Evolutionary conservation across 2,329 filamentous ascomycete species (phyloP), one percentile per base, ranked within the genome.

Genomic region (Fusarium bactridioides): DNA sequence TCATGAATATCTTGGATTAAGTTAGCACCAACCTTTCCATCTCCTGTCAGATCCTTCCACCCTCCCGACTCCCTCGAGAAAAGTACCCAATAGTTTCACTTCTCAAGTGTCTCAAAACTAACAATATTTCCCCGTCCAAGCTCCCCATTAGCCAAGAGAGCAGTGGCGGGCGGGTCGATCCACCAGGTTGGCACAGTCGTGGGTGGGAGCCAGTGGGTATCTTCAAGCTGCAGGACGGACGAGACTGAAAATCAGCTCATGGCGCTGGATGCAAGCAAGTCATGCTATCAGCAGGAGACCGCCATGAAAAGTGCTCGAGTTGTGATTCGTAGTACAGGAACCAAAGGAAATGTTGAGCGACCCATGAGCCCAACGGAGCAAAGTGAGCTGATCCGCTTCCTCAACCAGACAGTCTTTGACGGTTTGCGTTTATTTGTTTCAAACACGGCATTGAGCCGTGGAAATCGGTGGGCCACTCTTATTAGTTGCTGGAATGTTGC

Each of bases 171-270:
- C 70, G 68, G 74, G 72, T 64, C 67, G 72, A 77, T 72, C 73
- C 72, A 73, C 74, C 59, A 67, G 60, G 69, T 69, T 72, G 73
- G 72, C 74, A 73, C 66, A 70, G 61, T 72, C 60, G 48, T 57
- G 70, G 51, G 67, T 53, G 64, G 50, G 64, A 72, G 69, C 67
- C 57, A 73, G 73, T 70, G 74, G 72, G 72, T 75, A 76, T 66
- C 64, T 60, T 38, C 53, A 38, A 38, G 33, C 31, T 74, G 65
- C 62, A 72, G 63, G 58, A 67, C 50, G 45, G 61, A 61, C 48
- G 62, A 75, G 74, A 70, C 69, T 73, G 55, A 61, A 45, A 71
- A 74, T 77, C 72, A 75, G 70, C 66, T 64, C 74, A 77, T 77
- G 66, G 74, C 68, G 72, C 55, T 72, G 65, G 64, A 54, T 65